A percentile compares a stretch with the other conserved stretches of the same genome.
phyloP scores from a whole-genome alignment of 164 flowering plant genomes.

The Chimonanthus praecox region DNA sequence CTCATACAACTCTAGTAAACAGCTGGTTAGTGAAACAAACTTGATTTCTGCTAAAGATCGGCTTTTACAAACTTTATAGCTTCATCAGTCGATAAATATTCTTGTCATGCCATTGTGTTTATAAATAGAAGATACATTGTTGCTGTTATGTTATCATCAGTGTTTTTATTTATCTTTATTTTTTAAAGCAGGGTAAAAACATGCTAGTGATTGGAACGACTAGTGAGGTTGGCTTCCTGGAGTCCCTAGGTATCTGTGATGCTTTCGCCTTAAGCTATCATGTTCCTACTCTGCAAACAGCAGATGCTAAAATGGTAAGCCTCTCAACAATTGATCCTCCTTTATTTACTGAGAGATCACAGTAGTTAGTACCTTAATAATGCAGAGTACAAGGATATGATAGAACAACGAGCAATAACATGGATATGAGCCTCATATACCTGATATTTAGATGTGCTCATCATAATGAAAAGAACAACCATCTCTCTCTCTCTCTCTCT shows the following conservation, averaged over 20 bases:
- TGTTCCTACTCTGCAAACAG: slow-evolving; percentile 66
- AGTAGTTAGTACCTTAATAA: not conserved
- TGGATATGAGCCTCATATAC: not conserved
- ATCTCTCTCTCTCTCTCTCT: not conserved
- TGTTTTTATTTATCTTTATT: not conserved
- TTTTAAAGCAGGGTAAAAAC: slow-evolving; percentile 66
- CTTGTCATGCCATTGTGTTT: not conserved
- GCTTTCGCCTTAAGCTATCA: slow-evolving; percentile 78
- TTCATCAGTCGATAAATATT: not conserved
- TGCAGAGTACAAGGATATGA: not conserved
- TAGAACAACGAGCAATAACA: not conserved
- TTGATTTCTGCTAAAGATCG: not conserved
- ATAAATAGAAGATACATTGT: not conserved
- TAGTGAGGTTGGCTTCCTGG: slow-evolving; percentile 74
- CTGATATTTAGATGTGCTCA: not conserved
- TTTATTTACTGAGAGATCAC: too few relatives aligned
- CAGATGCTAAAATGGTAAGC: slow-evolving; percentile 77
- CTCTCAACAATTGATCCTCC: not conserved
- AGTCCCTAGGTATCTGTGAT: slow-evolving; percentile 69
- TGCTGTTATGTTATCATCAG: not conserved
- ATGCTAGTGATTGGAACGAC: slow-evolving; percentile 88
- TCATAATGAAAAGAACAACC: not conserved
- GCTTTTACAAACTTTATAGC: not conserved
- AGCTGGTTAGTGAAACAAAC: not conserved
- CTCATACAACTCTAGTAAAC: too few relatives aligned